Evolutionary conservation across 2,329 filamentous ascomycete genomes (phyloP).

Genomic region (Calonectria pauciramosa): DNA sequence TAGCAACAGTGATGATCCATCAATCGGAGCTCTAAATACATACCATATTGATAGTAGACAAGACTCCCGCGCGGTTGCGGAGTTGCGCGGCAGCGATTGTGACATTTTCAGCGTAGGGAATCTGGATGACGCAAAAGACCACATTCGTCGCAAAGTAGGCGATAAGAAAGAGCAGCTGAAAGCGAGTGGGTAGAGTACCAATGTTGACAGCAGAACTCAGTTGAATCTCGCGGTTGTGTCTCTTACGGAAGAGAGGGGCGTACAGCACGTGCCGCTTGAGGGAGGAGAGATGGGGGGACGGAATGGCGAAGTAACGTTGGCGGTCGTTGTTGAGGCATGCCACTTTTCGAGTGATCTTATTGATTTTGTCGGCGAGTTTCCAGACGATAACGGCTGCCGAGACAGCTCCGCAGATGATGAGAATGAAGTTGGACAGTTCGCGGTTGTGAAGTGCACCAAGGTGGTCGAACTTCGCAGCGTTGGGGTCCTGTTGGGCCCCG

Average conservation of each 20-base stretch:
- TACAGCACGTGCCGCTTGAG: conserved; percentile 83
- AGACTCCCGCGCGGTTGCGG: conserved; percentile 77
- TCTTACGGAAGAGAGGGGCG: conserved; percentile 71
- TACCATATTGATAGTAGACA: conserved; percentile 83
- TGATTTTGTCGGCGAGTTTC: conserved; percentile 71
- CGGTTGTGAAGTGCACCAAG: conserved; percentile 52
- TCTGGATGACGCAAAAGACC: conserved; percentile 76
- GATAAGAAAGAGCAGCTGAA: conserved; percentile 69
- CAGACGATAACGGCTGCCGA: conserved; percentile 76
- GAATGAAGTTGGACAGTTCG: conserved; percentile 71
- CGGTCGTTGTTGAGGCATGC: conserved; percentile 83
- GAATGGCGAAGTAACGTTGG: conserved; percentile 82
- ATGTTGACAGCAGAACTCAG: conserved; percentile 69
- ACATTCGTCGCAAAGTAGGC: conserved; percentile 71
- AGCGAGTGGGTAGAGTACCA: conserved; percentile 72
- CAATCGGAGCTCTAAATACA: conserved; percentile 12
- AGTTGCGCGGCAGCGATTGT: conserved; percentile 63
- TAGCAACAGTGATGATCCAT: conserved; percentile 1
- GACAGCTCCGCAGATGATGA: conserved; percentile 75
- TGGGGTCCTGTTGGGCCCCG: conserved; percentile 33
- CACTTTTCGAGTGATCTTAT: conserved; percentile 79
- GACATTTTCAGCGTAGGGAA: conserved; percentile 68
- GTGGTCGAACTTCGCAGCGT: conserved; percentile 27
- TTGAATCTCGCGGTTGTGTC: conserved; percentile 75
- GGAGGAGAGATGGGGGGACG: conserved; percentile 67